phyloP scores from a whole-genome alignment of 192 early-diverging fungal genomes.

The Dissophora globulifera region DNA sequence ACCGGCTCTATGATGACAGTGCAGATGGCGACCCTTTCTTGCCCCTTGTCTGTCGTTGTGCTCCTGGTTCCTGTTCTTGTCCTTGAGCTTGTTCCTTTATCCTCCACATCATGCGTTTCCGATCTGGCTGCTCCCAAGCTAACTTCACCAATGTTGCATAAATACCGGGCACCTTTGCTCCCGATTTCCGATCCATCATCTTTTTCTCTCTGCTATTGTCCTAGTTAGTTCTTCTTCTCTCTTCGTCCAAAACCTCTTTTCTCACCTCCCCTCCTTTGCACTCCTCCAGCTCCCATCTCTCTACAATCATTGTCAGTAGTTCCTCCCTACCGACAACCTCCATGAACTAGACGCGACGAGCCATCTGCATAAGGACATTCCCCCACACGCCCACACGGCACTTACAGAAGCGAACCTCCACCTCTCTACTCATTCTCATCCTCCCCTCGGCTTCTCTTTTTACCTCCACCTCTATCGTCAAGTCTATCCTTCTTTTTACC shows the following conservation, averaged over 20 bases:
- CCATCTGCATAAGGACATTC: conserved; percentile 17
- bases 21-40: not conserved
- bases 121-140: not conserved
- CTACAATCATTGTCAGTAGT: conserved; percentile 11
- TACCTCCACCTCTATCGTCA: not conserved
- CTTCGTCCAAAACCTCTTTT: not conserved
- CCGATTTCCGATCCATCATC: not conserved
- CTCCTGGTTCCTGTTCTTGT: not conserved
- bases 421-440: not conserved
- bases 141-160: conserved; percentile 1
- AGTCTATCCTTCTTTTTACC: too few species aligned
- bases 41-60: not conserved
- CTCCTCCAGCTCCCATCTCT: not conserved
- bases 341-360: conserved; percentile 36
- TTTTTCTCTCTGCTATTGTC: not conserved
- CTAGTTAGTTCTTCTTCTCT: not conserved
- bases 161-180: not conserved
- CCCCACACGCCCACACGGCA: conserved; percentile 56
- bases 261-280: not conserved
- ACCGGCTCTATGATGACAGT: not conserved
- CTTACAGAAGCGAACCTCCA: not conserved
- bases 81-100: not conserved
- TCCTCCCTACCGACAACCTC: conserved; percentile 22
- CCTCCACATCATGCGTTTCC: not conserved
- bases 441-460: not conserved